These are phyloP conservation scores for Arabidopsis hybrid DNA, from an alignment of 441 rosid genomes.

Conservation along the genomic window DNA sequence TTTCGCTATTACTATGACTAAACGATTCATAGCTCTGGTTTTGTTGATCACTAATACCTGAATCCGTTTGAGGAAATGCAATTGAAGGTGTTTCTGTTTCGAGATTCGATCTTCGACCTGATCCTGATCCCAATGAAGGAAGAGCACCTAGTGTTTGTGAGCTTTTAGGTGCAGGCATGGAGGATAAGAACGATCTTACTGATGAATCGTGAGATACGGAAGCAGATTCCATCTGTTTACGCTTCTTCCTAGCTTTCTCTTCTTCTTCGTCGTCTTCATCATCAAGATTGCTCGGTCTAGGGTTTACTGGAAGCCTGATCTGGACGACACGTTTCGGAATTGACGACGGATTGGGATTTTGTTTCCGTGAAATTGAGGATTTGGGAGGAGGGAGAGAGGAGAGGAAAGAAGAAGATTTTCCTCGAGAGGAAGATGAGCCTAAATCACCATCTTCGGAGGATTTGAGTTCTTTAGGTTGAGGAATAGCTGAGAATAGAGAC, in stretches of 20 bases:
- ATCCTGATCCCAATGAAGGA: conserved; percentile 56
- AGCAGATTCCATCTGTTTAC: conserved; percentile 50
- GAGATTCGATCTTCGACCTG: conserved; percentile 72
- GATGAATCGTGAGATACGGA: conserved; percentile 48
- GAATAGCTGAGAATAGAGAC: conserved; percentile 49
- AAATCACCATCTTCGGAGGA: conserved; percentile 30
- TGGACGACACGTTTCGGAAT: conserved; percentile 68
- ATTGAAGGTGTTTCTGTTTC: conserved; percentile 55
- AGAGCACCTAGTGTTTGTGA: conserved; percentile 69
- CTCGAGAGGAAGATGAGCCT: conserved; percentile 34
- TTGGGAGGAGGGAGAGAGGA: conserved; percentile 74
- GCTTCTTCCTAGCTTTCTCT: conserved; percentile 55
- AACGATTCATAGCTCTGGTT: conserved; percentile 37
- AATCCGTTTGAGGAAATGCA: conserved; percentile 38
- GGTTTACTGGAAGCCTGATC: conserved; percentile 65
- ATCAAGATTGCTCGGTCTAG: conserved; percentile 44
- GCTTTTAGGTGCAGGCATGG: conserved; percentile 78
- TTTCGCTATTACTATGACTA: conserved; percentile 14
- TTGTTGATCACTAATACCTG: conserved; percentile 42
- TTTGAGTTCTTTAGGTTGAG: conserved; percentile 42
- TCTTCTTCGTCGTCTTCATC: conserved; percentile 66
- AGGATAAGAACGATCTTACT: conserved; percentile 71
- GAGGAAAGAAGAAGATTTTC: conserved; percentile 49
- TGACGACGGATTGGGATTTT: conserved; percentile 17
- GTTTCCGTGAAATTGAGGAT: conserved; percentile 41